phyloP scores from a whole-genome alignment of 2,329 filamentous ascomycete species.

The Penicillium sp. region DNA sequence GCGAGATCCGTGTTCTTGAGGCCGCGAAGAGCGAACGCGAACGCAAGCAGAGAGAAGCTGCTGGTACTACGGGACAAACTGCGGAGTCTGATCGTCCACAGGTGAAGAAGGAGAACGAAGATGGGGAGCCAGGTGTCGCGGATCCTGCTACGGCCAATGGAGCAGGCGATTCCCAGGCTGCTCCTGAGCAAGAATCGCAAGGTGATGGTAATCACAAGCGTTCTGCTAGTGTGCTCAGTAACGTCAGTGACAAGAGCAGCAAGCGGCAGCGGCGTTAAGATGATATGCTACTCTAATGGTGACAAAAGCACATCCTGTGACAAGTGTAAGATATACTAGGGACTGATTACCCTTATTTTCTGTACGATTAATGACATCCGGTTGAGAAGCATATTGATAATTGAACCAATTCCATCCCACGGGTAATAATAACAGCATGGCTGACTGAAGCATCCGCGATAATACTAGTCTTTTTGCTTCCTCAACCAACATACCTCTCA shows the following conservation, averaged over 20 bases:
- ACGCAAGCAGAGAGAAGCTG: conserved; percentile 32
- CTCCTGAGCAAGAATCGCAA: conserved; percentile 7
- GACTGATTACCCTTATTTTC: conserved; percentile 26
- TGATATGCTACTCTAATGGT: background rate
- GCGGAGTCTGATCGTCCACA: conserved; percentile 25
- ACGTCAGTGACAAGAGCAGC: conserved; percentile 58
- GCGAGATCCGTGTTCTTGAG: conserved; percentile 48
- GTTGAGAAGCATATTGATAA: conserved; percentile 14
- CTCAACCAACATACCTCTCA: background rate
- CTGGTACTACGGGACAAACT: conserved; percentile 11
- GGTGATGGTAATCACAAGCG: conserved; percentile 58
- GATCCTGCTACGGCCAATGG: conserved; percentile 17
- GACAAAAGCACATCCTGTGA: background rate
- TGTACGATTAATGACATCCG: conserved; percentile 35
- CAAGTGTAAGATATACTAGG: conserved; percentile 17
- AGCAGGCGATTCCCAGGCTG: conserved; percentile 1
- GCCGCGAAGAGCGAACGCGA: conserved; percentile 41
- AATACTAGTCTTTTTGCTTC: background rate
- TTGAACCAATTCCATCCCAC: conserved; percentile 10
- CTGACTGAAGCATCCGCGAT: background rate
- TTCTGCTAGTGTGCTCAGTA: conserved; percentile 76
- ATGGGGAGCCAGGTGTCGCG: conserved; percentile 18
- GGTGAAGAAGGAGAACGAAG: conserved; percentile 37
- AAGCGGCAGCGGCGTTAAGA: conserved; percentile 49
- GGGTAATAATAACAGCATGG: conserved; percentile 18